Evolutionary conservation across 2,329 filamentous ascomycete species (phyloP).

Genomic region (Beauveria rudraprayagi): DNA sequence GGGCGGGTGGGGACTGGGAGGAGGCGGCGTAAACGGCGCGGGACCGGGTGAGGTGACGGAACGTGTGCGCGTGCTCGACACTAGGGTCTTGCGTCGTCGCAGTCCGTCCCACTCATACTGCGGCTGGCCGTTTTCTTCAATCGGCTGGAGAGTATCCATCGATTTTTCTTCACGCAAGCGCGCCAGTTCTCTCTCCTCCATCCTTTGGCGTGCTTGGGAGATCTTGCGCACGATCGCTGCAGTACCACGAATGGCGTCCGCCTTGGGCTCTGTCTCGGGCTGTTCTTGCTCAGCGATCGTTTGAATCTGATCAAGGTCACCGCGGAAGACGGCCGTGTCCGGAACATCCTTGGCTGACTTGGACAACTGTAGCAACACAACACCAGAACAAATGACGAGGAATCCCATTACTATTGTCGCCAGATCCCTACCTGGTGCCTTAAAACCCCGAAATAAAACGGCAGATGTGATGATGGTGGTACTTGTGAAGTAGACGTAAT

Average conservation of each 20-base stretch:
- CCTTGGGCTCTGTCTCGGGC: slow-evolving; percentile 92
- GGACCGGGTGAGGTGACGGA: slow-evolving; percentile 15
- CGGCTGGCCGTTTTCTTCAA: slow-evolving; percentile 65
- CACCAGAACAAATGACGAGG: slow-evolving; percentile 84
- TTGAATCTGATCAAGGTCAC: slow-evolving; percentile 88
- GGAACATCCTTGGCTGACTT: slow-evolving; percentile 98
- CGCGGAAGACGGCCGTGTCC: slow-evolving; percentile 83
- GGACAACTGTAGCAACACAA: slow-evolving; percentile 88
- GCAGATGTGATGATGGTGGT: slow-evolving; percentile 91
- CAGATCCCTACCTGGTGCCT: slow-evolving; percentile 73
- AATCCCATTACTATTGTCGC: slow-evolving; percentile 89
- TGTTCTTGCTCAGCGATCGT: slow-evolving; percentile 94
- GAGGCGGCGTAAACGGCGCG: slow-evolving; percentile 27
- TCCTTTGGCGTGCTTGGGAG: slow-evolving; percentile 65
- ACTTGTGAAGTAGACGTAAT: slow-evolving; percentile 97
- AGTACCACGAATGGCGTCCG: slow-evolving; percentile 87
- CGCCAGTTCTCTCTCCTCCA: slow-evolving; percentile 71
- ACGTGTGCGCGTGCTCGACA: slow-evolving; percentile 14
- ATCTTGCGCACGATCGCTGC: slow-evolving; percentile 81
- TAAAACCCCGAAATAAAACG: slow-evolving; percentile 88
- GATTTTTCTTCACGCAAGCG: slow-evolving; percentile 72
- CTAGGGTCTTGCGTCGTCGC: slow-evolving; percentile 58
- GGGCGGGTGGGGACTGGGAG: slow-evolving; percentile 54
- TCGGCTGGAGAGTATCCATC: slow-evolving; percentile 61
- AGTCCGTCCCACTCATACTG: slow-evolving; percentile 86